Conservation (phyloP, 208 protist species). For the Leishmania braziliensis region DNA sequence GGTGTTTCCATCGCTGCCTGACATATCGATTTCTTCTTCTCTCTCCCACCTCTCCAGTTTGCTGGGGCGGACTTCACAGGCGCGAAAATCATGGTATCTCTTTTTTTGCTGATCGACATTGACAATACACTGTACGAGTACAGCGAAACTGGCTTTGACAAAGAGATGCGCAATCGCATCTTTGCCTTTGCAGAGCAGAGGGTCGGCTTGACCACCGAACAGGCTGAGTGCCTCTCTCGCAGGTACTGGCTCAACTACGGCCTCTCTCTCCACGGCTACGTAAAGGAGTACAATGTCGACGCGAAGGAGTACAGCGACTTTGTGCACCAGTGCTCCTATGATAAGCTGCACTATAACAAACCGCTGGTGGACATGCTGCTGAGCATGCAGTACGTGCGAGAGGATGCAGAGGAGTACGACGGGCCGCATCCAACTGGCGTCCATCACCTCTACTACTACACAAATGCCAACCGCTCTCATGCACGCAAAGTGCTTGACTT, state of each 20-base stretch:
- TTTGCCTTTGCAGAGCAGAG: conserved; percentile 41
- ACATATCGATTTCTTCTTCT: neutral
- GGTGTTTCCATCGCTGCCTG: neutral
- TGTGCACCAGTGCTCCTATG: conserved; percentile 73
- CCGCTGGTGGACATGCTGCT: conserved; percentile 53
- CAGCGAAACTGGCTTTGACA: conserved; percentile 45
- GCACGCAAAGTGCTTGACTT: conserved; percentile 47
- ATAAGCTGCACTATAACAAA: conserved; percentile 42
- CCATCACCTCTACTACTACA: conserved; percentile 76
- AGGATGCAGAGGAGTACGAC: neutral
- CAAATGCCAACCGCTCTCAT: conserved; percentile 65
- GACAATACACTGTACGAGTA: conserved; percentile 82
- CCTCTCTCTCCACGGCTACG: conserved; percentile 58
- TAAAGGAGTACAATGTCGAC: conserved; percentile 59
- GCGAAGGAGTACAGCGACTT: conserved; percentile 64
- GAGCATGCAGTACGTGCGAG: conserved; percentile 37
- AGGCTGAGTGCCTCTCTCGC: conserved; percentile 36
- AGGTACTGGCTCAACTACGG: conserved; percentile 63
- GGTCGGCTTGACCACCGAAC: conserved; percentile 35
- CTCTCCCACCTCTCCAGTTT: neutral
- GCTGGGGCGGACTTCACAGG: neutral
- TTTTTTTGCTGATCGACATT: conserved; percentile 78
- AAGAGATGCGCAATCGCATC: conserved; percentile 62
- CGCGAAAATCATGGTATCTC: conserved; percentile 11
- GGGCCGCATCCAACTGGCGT: neutral